Conservation (phyloP, 768 basidiomycete species). For the Myochromella boudieri region DNA sequence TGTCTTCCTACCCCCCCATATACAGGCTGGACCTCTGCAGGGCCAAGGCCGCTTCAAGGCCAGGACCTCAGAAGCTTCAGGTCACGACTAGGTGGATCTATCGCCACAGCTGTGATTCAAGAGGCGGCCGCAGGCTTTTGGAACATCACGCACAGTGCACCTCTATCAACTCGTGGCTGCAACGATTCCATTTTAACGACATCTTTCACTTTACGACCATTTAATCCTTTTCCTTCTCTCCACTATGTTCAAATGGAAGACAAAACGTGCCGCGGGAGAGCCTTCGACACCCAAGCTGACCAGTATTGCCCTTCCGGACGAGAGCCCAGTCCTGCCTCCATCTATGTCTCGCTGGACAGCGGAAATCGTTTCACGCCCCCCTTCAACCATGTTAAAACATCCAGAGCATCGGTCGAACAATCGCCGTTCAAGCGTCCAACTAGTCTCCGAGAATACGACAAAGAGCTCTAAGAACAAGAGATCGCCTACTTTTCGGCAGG, state of each 20-base stretch:
- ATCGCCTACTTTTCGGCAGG: too few species aligned
- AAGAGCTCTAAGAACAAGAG: constrained; percentile 7
- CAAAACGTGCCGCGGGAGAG: constrained; percentile 21
- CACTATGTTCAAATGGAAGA: constrained; percentile 35
- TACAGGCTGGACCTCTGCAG: constrained; percentile 24
- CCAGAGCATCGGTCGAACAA: constrained; percentile 23
- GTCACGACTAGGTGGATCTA: constrained; percentile 25
- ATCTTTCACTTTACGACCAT: constrained; percentile 17
- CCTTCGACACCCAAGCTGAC: constrained; percentile 33
- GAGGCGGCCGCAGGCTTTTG: constrained; percentile 17
- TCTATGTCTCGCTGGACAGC: constrained; percentile 8
- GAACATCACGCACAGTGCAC: constrained; percentile 23
- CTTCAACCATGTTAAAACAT: constrained; percentile 18
- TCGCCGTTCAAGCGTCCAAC: constrained; percentile 15
- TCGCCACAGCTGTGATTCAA: constrained; percentile 12
- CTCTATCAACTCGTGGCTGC: constrained; percentile 33
- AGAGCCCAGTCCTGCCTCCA: constrained; percentile 8
- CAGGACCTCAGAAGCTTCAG: constrained; percentile 26
- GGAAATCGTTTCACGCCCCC: constrained; percentile 19
- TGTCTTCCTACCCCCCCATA: constrained; percentile 26
- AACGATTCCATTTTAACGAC: constrained; percentile 27
- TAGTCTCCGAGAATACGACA: neutral
- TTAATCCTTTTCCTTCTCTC: constrained; percentile 16
- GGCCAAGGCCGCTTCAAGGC: constrained; percentile 30
- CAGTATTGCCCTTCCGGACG: constrained; percentile 30